Evolutionary conservation across 2,329 filamentous ascomycete species (phyloP).

Genomic region (Colletotrichum phormii): DNA sequence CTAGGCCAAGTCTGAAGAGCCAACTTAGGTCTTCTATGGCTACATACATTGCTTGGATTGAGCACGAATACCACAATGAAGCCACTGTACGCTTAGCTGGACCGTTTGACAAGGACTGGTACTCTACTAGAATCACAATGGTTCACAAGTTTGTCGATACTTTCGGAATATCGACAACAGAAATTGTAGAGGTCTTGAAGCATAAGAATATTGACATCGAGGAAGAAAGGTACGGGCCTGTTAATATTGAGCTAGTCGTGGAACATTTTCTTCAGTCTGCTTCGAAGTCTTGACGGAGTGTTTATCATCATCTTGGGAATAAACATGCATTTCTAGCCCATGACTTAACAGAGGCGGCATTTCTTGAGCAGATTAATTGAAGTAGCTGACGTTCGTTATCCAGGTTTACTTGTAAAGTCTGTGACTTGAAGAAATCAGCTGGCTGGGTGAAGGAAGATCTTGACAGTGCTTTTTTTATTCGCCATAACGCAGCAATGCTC

Average conservation of each 20-base stretch:
- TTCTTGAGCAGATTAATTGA: too few relatives aligned
- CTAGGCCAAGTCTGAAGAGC: rapidly evolving
- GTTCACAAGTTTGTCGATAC: neutral
- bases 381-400: too few relatives aligned
- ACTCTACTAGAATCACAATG: neutral
- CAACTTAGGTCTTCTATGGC: neutral
- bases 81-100: neutral
- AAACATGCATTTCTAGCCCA: neutral
- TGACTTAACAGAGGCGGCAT: too few relatives aligned
- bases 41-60: neutral
- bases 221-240: neutral
- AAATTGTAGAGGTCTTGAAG: neutral
- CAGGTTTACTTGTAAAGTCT: too few relatives aligned
- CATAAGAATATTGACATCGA: rapidly evolving
- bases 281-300: neutral
- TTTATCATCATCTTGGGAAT: neutral
- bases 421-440: too few relatives aligned
- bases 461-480: too few relatives aligned
- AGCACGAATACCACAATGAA: neutral
- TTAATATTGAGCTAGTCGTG: neutral
- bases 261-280: neutral
- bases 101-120: neutral
- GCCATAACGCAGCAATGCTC: too few relatives aligned
- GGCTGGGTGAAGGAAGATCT: too few relatives aligned
- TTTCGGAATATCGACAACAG: neutral